A percentile compares a stretch with the other conserved stretches of the same genome.
Evolutionary conservation across 2,329 filamentous ascomycete species (phyloP).

Genomic region (Monosporascus cannonballus): DNA sequence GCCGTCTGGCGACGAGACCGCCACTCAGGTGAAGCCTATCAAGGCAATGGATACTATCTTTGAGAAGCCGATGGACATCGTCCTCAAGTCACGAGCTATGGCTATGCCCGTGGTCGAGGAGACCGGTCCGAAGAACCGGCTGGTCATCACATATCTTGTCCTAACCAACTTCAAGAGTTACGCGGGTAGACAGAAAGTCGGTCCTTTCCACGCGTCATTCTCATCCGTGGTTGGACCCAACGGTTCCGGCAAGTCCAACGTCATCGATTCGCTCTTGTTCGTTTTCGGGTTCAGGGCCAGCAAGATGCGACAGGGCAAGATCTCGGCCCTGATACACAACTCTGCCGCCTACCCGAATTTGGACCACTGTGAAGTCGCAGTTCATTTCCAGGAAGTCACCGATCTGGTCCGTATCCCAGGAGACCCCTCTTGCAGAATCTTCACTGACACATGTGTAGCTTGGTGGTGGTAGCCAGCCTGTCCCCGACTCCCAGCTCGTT

Average conservation of each 20-base stretch:
- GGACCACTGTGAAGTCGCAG: conserved; percentile 89
- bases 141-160: conserved; percentile 87
- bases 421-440: not conserved
- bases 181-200: conserved; percentile 88
- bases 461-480: conserved; percentile 65
- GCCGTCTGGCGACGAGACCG: conserved; percentile 36
- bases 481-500: conserved; percentile 78
- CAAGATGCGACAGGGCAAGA: conserved; percentile 99
- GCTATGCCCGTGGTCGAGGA: conserved; percentile 65
- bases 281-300: conserved; percentile 99
- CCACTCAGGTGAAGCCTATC: conserved; percentile 60
- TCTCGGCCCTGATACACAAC: conserved; percentile 96
- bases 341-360: conserved; percentile 81
- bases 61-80: conserved; percentile 90
- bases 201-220: conserved; percentile 94
- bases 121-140: conserved; percentile 71
- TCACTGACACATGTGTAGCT: conserved; percentile 41
- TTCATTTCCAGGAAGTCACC: conserved; percentile 93
- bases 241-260: conserved; percentile 96
- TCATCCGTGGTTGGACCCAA: conserved; percentile 97
- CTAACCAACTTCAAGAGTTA: conserved; percentile 99
- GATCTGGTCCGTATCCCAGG: conserved; percentile 53
- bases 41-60: conserved; percentile 71
- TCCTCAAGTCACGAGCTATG: conserved; percentile 75
- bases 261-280: conserved; percentile 95